These are phyloP conservation scores for Ogataea saltuana DNA, from an alignment of 805 yeast species.

Conservation along the genomic window DNA sequence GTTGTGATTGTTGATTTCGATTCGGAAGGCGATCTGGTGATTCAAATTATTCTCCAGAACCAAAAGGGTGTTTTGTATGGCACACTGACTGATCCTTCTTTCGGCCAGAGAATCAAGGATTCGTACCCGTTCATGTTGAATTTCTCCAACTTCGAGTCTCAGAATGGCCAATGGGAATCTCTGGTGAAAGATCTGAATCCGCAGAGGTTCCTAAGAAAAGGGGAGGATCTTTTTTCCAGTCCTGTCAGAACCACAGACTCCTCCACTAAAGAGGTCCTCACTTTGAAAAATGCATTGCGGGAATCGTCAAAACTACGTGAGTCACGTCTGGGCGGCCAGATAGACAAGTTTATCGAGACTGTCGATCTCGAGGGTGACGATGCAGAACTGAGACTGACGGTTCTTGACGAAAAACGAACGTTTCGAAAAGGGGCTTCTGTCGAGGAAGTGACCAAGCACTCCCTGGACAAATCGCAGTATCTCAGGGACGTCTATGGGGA, in stretches of 20 bases:
- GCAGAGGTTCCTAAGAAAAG: slow-evolving; percentile 13
- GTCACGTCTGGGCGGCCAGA: slow-evolving; percentile 4
- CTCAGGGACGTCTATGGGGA: slow-evolving; percentile 37
- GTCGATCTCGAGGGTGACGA: slow-evolving; percentile 14
- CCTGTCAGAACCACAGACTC: slow-evolving; percentile 49
- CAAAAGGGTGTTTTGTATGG: slow-evolving; percentile 9
- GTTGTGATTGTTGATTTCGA: slow-evolving; percentile 11
- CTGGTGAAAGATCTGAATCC: slow-evolving; percentile 14
- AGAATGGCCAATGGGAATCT: slow-evolving; percentile 31
- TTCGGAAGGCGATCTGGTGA: slow-evolving; percentile 33
- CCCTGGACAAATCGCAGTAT: slow-evolving; percentile 64
- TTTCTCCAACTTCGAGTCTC: slow-evolving; percentile 22
- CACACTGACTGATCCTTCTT: background rate
- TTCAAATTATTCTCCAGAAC: slow-evolving; percentile 12
- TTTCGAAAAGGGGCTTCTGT: slow-evolving; percentile 38
- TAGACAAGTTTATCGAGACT: slow-evolving; percentile 2
- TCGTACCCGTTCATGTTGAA: slow-evolving; percentile 26
- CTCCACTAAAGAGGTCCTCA: slow-evolving; percentile 49
- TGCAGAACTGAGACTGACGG: slow-evolving; percentile 44
- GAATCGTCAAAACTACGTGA: slow-evolving; percentile 26
- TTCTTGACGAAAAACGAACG: slow-evolving; percentile 40
- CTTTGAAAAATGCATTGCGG: slow-evolving; percentile 40
- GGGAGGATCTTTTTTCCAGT: slow-evolving; percentile 11
- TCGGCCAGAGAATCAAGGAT: slow-evolving; percentile 5
- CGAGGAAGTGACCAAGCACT: slow-evolving; percentile 49